Evolutionary conservation across 2,329 filamentous ascomycete species (phyloP).

Genomic region (Ophiostoma sp.): DNA sequence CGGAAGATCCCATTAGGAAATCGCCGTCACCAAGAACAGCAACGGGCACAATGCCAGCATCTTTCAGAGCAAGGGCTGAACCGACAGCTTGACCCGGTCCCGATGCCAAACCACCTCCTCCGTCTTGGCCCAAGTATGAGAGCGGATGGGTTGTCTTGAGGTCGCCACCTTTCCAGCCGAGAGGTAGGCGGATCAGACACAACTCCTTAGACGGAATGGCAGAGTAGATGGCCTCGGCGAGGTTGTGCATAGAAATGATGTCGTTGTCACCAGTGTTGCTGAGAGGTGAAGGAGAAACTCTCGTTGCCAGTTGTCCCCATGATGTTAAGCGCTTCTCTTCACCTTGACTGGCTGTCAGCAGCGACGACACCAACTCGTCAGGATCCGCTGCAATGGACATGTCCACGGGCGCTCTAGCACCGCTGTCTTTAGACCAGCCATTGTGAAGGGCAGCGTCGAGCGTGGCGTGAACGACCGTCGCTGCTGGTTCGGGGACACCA

Average conservation of each 20-base stretch:
- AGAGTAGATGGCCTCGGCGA: slow-evolving; percentile 5
- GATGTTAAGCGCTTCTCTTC: neutral
- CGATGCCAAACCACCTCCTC: slow-evolving; percentile 17
- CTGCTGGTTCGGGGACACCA: neutral
- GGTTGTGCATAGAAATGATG: neutral
- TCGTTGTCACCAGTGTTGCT: neutral
- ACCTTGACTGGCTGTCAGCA: neutral
- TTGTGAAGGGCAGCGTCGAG: slow-evolving; percentile 19
- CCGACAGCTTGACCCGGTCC: slow-evolving; percentile 20
- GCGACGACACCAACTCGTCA: slow-evolving; percentile 13
- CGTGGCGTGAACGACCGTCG: slow-evolving; percentile 20
- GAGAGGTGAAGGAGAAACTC: neutral
- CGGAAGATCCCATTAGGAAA: slow-evolving; percentile 22
- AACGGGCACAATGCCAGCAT: neutral
- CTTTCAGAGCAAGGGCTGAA: slow-evolving; percentile 14
- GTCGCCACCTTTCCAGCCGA: slow-evolving; percentile 20
- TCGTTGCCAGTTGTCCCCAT: neutral
- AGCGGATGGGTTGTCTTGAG: slow-evolving; percentile 17
- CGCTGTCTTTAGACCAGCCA: slow-evolving; percentile 24
- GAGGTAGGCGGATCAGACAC: slow-evolving; percentile 20
- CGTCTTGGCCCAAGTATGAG: slow-evolving; percentile 21
- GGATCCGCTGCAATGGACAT: slow-evolving; percentile 9
- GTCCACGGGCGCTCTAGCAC: slow-evolving; percentile 16
- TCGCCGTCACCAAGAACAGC: slow-evolving; percentile 25
- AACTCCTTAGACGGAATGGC: neutral